Percentiles rank a stretch among this genome's conserved stretches.
phyloP scores from a whole-genome alignment of 495 filamentous ascomycete species.

The Penicillium atrosanguineum region DNA sequence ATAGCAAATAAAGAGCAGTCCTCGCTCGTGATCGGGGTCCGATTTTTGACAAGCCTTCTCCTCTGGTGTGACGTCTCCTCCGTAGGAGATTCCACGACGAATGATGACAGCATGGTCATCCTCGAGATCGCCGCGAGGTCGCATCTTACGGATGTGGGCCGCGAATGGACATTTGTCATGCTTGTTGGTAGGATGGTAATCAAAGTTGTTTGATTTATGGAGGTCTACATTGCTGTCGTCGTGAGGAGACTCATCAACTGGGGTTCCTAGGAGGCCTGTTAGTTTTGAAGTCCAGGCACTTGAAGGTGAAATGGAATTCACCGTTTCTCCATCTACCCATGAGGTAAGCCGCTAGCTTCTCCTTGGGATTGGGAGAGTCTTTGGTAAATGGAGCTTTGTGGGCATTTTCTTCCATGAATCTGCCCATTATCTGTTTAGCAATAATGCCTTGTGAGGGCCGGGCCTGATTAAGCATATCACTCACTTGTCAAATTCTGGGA shows the following conservation, averaged over 20 bases:
- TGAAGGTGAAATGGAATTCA: neutral
- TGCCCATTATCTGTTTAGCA: neutral
- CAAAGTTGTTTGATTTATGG: conserved; percentile 28
- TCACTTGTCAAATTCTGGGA: conserved; percentile 30
- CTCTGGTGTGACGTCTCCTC: neutral
- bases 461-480: neutral
- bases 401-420: conserved; percentile 14
- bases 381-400: neutral
- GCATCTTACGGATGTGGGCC: conserved; percentile 37
- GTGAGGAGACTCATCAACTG: conserved; percentile 9
- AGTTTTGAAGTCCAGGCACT: neutral
- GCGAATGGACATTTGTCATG: conserved; percentile 30
- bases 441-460: no score
- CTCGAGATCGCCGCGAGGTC: conserved; percentile 24
- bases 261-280: conserved; percentile 1
- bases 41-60: neutral
- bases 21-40: conserved; percentile 15
- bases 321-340: conserved; percentile 40
- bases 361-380: neutral
- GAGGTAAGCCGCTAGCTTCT: conserved; percentile 31
- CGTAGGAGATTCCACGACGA: conserved; percentile 27
- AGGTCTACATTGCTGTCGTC: conserved; percentile 26
- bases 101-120: conserved; percentile 24
- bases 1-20: conserved; percentile 23
- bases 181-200: conserved; percentile 18